Evolutionary conservation across 805 yeast species (phyloP).

Genomic region (Sugiyamaella floridensis): DNA sequence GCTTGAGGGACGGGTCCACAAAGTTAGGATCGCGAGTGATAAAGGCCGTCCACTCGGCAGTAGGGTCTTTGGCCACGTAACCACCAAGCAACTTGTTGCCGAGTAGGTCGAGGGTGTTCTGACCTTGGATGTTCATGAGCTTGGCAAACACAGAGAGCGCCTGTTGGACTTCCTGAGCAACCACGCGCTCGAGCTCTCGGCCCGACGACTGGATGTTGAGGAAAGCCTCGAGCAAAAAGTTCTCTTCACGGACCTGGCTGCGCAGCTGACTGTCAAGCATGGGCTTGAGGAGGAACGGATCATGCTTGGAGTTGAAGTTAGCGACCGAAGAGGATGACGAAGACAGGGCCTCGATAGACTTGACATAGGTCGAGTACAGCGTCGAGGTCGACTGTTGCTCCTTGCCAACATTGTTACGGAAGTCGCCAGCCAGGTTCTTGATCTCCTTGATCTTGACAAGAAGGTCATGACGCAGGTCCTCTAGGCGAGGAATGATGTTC

Average conservation of each 20-base stretch:
- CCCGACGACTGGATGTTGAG: constrained; percentile 83
- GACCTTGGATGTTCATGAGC: constrained; percentile 43
- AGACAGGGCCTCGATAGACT: constrained; percentile 59
- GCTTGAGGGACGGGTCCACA: constrained; percentile 54
- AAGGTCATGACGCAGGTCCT: constrained; percentile 66
- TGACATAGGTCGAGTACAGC: constrained; percentile 46
- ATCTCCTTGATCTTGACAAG: constrained; percentile 82
- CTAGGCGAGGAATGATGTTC: constrained; percentile 59
- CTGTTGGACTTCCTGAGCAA: constrained; percentile 78
- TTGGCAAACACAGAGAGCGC: constrained; percentile 68
- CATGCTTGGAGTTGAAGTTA: constrained; percentile 48
- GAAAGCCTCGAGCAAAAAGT: constrained; percentile 81
- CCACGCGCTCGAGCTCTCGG: constrained; percentile 79
- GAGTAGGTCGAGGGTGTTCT: constrained; percentile 37
- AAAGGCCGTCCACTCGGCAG: constrained; percentile 84
- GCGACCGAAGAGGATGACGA: constrained; percentile 34
- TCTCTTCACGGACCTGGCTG: constrained; percentile 75
- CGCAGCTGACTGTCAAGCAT: constrained; percentile 69
- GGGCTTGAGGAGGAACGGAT: constrained; percentile 74
- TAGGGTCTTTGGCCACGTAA: constrained; percentile 68
- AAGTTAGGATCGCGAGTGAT: constrained; percentile 66
- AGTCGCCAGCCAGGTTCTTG: constrained; percentile 73
- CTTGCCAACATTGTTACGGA: constrained; percentile 63
- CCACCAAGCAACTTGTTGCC: constrained; percentile 69
- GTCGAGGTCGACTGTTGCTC: constrained; percentile 62